Base-by-base conservation (phyloP, 495 filamentous ascomycete species). In the Monascus purpureus region DNA sequence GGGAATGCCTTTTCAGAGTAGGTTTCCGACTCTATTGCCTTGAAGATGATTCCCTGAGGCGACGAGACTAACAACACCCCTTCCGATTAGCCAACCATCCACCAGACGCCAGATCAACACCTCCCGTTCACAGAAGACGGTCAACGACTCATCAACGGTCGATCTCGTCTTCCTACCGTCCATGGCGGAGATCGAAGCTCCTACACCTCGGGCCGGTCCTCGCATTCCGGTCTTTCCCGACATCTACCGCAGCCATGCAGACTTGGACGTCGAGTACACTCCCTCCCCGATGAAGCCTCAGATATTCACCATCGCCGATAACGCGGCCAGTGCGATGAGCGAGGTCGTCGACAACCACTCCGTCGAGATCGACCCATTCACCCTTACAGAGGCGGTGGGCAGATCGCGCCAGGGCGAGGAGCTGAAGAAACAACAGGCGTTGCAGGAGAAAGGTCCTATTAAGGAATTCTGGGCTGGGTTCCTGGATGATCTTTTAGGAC, bases 101-200 rank as follows among this genome's bases (percentile, higher is more conserved):
- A 41, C 52, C 45, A n/a, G n/a, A n/a, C 72, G 70, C 33, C 59
- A 62, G 43, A 75, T 75, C 65, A 76, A 75, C 51, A 71, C 68
- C 40, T 66, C 60, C 42, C 69, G 68, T 34, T 46, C 62, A 37
- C 54, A 60, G 31, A 72, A 73, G 46, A 47, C 65, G 35, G 53
- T 65, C 36, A 59, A 65, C 39, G 73, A 77, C 57, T 55, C 52
- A 37, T 73, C 70, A 25, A 68, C 72, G 17, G 72, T 78, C 32
- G 74, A 77, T 59, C 73, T 77, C 39, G 65, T 64, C 43, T 75
- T 67, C 61, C 56, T 79, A 51, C 74, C 74, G 18, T 55, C 63
- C 32, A 43, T 62, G 46, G 52, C 55, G 29, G 60, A 65, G 31
- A 37, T 66, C 13, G 61, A 67, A 23, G 40, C 48, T 6, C 31